Evolutionary conservation across 768 basidiomycete species (phyloP), one percentile per base, ranked within the genome.

Genomic region (Lactarius sp.): DNA sequence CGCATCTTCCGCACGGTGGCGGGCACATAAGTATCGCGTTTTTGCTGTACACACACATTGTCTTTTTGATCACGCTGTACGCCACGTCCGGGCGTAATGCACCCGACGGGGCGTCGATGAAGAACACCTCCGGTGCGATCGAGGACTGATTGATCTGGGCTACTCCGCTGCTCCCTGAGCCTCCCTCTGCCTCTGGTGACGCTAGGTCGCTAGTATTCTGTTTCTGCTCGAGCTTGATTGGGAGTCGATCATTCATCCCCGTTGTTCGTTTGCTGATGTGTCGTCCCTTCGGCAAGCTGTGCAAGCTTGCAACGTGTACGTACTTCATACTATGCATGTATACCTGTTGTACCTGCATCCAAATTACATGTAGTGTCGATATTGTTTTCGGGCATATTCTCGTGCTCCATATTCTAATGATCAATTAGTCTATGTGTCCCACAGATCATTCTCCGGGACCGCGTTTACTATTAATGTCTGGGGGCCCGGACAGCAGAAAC

Each of bases 51-150:
- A 78, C 74, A 78, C 86, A 6, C 80, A 84, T 88, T 55, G 77
- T 87, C 31, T 80, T 82, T 70, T 80, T 95, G 56, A 79, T 93
- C 68, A 81, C 87, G 66, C 76, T 92, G 1, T 92, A 88, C 71
- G 68, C 80, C 6, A 84, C 81, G 0, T 83, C 82, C 18, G 87
- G 87, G 3, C 81, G 79, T 34, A 86, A 88, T 64, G 82, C 82
- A 2, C 55, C 75, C 6, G 64, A 71, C 20, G 58, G 67, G 5
- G 60, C 66, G 10, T 22, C 66, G 18, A 57, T 22, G 8, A 52
- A 52, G 7, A 36, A 70, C 53, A 66, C 64, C 7, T 65, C 74
- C 16, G 76, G 75, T 52, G 74, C 65, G 34, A 83, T 84, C 64
- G 79, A 68, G 33, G 47, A 58, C 10, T 57, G 20, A 57, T 9